Evolutionary conservation across 129 eudicot genomes (phyloP).

Genomic region (Escallonia herrerae): DNA sequence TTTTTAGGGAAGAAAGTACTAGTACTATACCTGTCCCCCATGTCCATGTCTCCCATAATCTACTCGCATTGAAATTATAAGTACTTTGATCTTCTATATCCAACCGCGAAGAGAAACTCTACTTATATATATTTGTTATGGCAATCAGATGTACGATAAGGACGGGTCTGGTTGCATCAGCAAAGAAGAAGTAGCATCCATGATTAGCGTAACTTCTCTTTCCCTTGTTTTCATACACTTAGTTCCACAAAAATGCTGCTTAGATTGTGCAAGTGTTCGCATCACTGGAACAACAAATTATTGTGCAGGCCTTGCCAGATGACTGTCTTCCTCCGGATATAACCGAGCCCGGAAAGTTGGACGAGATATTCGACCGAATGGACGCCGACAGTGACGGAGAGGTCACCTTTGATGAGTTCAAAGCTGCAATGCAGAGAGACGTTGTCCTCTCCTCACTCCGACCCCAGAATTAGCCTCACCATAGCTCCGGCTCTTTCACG

Average conservation of each 20-base stretch:
- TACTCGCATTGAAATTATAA: no score
- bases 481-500: no score
- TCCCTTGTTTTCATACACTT: neutral
- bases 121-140: neutral
- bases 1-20: no score
- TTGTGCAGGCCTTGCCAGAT: slow-evolving; percentile 63
- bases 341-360: slow-evolving; percentile 73
- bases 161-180: slow-evolving; percentile 88
- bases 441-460: slow-evolving; percentile 77
- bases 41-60: no score
- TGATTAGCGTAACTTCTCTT: slow-evolving; percentile 54
- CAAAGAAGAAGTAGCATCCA: slow-evolving; percentile 79
- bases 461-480: slow-evolving; percentile 1
- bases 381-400: slow-evolving; percentile 81
- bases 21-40: no score
- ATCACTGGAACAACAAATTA: no score
- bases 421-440: slow-evolving; percentile 75
- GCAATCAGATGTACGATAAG: slow-evolving; percentile 69
- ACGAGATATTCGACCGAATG: slow-evolving; percentile 79
- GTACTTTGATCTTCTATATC: no score
- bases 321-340: slow-evolving; percentile 68
- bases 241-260: neutral
- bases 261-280: neutral
- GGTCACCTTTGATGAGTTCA: slow-evolving; percentile 77
- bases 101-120: neutral